A percentile compares a stretch with the other conserved stretches of the same genome.
Evolutionary conservation across 306 rosid species (phyloP).

Genomic region (Senna siamea): DNA sequence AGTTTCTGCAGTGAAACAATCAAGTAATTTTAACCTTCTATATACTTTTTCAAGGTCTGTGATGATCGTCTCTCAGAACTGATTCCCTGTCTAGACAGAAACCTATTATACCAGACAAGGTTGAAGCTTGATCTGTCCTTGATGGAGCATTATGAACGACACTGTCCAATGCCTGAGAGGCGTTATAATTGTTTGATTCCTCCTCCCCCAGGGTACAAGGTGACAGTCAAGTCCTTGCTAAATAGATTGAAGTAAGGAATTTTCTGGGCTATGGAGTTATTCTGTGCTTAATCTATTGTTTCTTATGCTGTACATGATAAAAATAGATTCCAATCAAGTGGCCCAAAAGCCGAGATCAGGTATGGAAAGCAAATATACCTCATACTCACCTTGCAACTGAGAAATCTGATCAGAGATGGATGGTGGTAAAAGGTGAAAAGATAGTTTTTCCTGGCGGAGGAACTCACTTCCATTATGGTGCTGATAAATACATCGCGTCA

Average conservation of each 20-base stretch:
- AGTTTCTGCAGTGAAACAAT: conserved; percentile 27
- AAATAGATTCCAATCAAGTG: conserved; percentile 87
- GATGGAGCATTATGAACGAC: conserved; percentile 98
- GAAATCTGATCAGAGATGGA: conserved; percentile 92
- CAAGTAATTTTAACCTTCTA: conserved; percentile 23
- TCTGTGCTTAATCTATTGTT: conserved; percentile 32
- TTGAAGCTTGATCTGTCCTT: conserved; percentile 77
- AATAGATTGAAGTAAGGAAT: conserved; percentile 24
- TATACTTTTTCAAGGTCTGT: conserved; percentile 67
- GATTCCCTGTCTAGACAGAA: conserved; percentile 91
- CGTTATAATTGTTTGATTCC: conserved; percentile 92
- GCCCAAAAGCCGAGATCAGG: conserved; percentile 98
- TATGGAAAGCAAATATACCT: conserved; percentile 94
- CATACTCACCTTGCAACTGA: conserved; percentile 96
- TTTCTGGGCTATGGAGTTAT: conserved; percentile 19
- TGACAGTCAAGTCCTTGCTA: conserved; percentile 35
- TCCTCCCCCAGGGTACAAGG: conserved; percentile 95
- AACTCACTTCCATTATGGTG: conserved; percentile 92
- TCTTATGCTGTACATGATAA: conserved; percentile 38
- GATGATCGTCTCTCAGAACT: conserved; percentile 87
- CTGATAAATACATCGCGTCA: conserved; percentile 84
- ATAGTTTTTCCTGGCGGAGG: conserved; percentile 95
- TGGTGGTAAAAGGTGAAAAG: conserved; percentile 87
- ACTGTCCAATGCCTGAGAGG: conserved; percentile 86
- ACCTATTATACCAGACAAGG: conserved; percentile 88